Percentiles rank a stretch among this genome's conserved stretches.
Evolutionary conservation across 2,329 filamentous ascomycete genomes (phyloP).

Genomic region (Talaromyces sp.): DNA sequence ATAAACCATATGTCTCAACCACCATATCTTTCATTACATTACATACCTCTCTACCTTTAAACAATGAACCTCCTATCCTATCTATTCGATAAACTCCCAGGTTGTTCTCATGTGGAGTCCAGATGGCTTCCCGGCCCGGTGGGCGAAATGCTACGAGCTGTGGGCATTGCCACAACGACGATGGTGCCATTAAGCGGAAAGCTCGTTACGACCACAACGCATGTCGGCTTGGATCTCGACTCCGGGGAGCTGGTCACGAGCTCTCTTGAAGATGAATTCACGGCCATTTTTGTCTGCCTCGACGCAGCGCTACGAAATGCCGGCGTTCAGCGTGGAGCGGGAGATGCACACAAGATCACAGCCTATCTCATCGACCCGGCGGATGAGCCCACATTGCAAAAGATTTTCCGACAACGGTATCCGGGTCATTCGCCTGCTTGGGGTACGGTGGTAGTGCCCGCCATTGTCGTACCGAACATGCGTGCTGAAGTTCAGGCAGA

Average conservation of each 20-base stretch:
- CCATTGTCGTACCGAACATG: not conserved
- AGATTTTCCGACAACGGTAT: not conserved
- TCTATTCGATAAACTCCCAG: not conserved
- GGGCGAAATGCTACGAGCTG: not conserved
- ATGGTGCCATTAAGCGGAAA: not conserved
- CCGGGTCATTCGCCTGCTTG: not conserved
- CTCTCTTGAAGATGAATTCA: conserved; percentile 15
- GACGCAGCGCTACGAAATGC: conserved; percentile 20
- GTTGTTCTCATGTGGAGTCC: not conserved
- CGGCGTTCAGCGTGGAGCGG: not conserved
- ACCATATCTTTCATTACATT: too few species aligned
- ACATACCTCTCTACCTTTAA: too few species aligned
- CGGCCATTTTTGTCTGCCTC: conserved; percentile 21
- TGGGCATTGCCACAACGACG: not conserved
- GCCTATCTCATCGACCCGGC: conserved; percentile 1
- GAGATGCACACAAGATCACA: not conserved
- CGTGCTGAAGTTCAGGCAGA: conserved; percentile 1
- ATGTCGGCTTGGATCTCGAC: conserved; percentile 6
- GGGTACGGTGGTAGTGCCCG: not conserved
- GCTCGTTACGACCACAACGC: conserved; percentile 3
- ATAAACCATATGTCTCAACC: too few species aligned
- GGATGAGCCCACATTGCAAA: not conserved
- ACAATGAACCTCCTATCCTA: not conserved
- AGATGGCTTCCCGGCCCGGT: not conserved
- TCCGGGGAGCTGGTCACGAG: conserved; percentile 1